These are phyloP conservation scores for Talaromyces sp. DNA, from an alignment of 2,329 filamentous ascomycete species.

Conservation along the genomic window DNA sequence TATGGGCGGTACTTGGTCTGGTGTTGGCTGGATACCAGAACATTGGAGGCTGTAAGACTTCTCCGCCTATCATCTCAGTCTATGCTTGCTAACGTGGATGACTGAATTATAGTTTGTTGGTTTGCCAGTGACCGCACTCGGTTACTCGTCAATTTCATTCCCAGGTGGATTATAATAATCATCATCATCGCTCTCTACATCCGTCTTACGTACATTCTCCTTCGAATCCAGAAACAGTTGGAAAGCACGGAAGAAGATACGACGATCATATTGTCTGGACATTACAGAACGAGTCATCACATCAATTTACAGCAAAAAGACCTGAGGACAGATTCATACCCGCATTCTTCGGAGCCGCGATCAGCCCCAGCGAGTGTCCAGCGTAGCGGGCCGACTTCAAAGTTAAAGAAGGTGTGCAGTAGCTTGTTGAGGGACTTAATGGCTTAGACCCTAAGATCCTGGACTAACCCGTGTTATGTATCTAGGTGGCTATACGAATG, in stretches of 20 bases:
- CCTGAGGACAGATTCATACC: background rate
- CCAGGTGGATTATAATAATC: conserved; percentile 12
- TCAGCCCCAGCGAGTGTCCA: background rate
- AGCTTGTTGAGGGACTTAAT: background rate
- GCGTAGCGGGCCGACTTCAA: conserved; percentile 1
- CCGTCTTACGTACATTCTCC: conserved; percentile 9
- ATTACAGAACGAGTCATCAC: background rate
- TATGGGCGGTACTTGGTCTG: conserved; percentile 11
- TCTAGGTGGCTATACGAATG: conserved; percentile 10
- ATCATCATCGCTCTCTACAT: conserved; percentile 11
- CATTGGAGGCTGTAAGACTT: conserved; percentile 9
- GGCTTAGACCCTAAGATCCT: background rate
- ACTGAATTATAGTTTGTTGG: background rate
- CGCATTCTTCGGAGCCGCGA: background rate
- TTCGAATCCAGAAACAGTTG: conserved; percentile 1
- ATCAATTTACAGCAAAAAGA: background rate
- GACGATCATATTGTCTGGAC: conserved; percentile 3
- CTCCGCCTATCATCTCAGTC: background rate
- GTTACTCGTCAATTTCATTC: conserved; percentile 13
- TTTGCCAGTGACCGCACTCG: conserved; percentile 13
- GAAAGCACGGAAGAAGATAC: conserved; percentile 12
- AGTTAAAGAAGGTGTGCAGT: conserved; percentile 9
- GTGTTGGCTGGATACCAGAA: conserved; percentile 7
- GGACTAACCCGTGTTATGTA: background rate
- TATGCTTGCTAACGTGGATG: background rate